Percentiles rank a stretch among this genome's conserved stretches.
Conservation (phyloP, 768 basidiomycete species). For the Leccinum fibrillosum region DNA sequence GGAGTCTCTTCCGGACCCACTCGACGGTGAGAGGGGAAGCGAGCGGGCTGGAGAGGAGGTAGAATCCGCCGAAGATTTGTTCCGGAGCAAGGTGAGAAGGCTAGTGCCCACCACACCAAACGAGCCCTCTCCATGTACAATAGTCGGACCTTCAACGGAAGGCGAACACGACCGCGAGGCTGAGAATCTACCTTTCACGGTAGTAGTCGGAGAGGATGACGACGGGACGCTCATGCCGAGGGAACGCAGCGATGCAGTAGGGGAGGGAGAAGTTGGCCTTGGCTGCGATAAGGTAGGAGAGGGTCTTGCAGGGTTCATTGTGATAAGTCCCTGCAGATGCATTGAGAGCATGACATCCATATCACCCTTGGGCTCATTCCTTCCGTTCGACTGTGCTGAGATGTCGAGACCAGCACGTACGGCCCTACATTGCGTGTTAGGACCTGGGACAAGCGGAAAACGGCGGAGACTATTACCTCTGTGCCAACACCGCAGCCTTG, state of each 20-base stretch:
- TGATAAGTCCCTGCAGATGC: constrained; percentile 58
- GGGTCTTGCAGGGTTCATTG: constrained; percentile 25
- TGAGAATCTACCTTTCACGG: constrained; percentile 22
- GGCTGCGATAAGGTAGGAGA: constrained; percentile 12
- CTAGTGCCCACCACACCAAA: constrained; percentile 55
- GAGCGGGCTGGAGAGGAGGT: constrained; percentile 25
- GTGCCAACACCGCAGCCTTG: constrained; percentile 67
- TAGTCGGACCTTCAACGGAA: constrained; percentile 44
- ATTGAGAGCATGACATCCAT: constrained; percentile 84
- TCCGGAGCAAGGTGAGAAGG: constrained; percentile 50
- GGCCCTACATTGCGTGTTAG: constrained; percentile 41
- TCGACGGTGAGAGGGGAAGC: constrained; percentile 30
- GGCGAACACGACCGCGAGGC: constrained; percentile 27
- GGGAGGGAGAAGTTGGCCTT: constrained; percentile 26
- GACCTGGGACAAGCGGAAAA: not conserved
- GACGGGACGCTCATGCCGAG: constrained; percentile 18
- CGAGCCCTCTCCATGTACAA: constrained; percentile 46
- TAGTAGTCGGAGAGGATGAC: constrained; percentile 14
- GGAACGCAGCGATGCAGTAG: constrained; percentile 28
- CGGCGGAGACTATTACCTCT: constrained; percentile 44
- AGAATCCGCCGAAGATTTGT: constrained; percentile 34
- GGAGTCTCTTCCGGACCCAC: constrained; percentile 15
- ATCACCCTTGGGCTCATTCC: constrained; percentile 69
- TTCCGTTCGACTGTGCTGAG: constrained; percentile 38
- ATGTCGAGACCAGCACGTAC: constrained; percentile 64